A percentile compares a stretch with the other conserved stretches of the same genome.
Evolutionary conservation across 495 filamentous ascomycete genomes (phyloP).

Genomic region (Melanomma pulvis-pyrius): DNA sequence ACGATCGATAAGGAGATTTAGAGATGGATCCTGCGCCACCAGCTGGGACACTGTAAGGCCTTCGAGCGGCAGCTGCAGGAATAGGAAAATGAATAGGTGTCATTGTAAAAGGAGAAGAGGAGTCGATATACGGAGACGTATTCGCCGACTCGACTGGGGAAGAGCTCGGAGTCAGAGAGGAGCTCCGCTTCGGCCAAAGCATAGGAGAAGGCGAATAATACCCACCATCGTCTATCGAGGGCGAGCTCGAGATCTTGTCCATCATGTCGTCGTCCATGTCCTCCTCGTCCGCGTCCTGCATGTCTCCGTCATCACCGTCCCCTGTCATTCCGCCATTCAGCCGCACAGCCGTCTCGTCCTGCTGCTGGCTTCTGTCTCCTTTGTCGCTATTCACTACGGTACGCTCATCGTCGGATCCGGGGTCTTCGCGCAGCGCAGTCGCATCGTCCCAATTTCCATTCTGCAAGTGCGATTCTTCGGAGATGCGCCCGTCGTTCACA

Average conservation of each 20-base stretch:
- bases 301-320: constrained; percentile 49
- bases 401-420: constrained; percentile 43
- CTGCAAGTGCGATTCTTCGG: constrained; percentile 60
- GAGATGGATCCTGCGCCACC: constrained; percentile 45
- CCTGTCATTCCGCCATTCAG: constrained; percentile 33
- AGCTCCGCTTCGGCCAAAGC: constrained; percentile 39
- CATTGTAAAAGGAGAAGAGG: constrained; percentile 49
- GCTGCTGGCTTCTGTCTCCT: constrained; percentile 27
- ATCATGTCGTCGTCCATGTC: constrained; percentile 87
- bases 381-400: constrained; percentile 33
- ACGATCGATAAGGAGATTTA: constrained; percentile 59
- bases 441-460: constrained; percentile 53
- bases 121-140: constrained; percentile 20
- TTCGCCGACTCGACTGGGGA: constrained; percentile 13
- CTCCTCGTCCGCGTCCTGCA: constrained; percentile 68
- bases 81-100: constrained; percentile 44
- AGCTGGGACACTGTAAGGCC: constrained; percentile 18
- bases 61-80: constrained; percentile 22
- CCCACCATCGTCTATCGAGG: constrained; percentile 98
- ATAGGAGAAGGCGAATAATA: constrained; percentile 45
- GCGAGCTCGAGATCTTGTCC: constrained; percentile 97
- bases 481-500: constrained; percentile 69
- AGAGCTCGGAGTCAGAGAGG: constrained; percentile 39
- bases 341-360: constrained; percentile 33
- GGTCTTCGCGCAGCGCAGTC: constrained; percentile 53